Percentiles rank a stretch among this genome's conserved stretches.
Evolutionary conservation across 371 early-diverging fungal species (phyloP).

Genomic region (Mycotypha africana): DNA sequence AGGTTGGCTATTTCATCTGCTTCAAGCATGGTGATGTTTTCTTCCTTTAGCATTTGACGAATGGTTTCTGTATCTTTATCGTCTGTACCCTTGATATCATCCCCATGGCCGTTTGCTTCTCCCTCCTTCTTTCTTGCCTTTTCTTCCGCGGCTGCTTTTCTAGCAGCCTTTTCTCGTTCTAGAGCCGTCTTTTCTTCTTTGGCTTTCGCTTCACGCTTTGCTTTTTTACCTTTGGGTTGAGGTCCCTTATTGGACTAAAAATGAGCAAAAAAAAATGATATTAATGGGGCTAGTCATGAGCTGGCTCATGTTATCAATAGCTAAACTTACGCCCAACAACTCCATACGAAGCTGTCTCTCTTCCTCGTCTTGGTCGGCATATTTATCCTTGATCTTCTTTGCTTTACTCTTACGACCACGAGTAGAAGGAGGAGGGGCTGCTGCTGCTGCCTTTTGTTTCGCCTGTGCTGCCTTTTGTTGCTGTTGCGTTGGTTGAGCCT

Average conservation of each 20-base stretch:
- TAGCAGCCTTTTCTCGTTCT: conserved; percentile 21
- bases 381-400: conserved; percentile 89
- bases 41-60: conserved; percentile 66
- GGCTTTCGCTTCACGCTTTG: conserved; percentile 54
- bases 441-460: not conserved
- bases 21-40: conserved; percentile 64
- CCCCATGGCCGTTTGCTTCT: conserved; percentile 1
- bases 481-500: conserved; percentile 9
- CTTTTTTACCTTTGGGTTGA: conserved; percentile 70
- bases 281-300: too few relatives aligned
- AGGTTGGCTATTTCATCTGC: conserved; percentile 61
- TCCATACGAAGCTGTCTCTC: conserved; percentile 80
- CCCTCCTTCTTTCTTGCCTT: conserved; percentile 1
- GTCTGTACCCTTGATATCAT: conserved; percentile 3
- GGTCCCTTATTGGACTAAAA: conserved; percentile 64
- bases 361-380: conserved; percentile 93
- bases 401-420: conserved; percentile 87
- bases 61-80: conserved; percentile 58
- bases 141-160: conserved; percentile 21
- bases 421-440: conserved; percentile 34
- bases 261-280: not conserved
- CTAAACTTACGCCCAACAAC: conserved; percentile 61
- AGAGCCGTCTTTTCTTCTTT: conserved; percentile 38
- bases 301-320: too few relatives aligned
- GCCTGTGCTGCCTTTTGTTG: conserved; percentile 5